Evolutionary conservation across 345 rosid genomes (phyloP).

Genomic region (Bruguiera parviflora): DNA sequence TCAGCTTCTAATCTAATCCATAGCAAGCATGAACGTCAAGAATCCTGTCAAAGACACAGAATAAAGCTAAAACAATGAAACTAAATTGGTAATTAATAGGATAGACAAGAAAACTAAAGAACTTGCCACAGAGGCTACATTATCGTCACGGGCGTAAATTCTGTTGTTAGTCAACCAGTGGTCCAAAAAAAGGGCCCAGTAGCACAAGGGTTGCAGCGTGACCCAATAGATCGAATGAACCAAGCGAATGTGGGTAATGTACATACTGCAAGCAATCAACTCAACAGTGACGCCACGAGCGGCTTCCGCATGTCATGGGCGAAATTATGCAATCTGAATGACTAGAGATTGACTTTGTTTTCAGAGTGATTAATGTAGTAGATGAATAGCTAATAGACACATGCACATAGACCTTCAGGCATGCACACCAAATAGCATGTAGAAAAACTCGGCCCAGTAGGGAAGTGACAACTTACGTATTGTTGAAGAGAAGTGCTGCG

Average conservation of each 20-base stretch:
- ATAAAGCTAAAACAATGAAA: background rate
- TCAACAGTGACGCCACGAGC: background rate
- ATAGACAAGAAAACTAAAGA: background rate
- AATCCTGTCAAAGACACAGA: background rate
- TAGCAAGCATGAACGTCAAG: background rate
- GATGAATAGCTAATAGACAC: background rate
- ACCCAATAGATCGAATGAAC: constrained; percentile 78
- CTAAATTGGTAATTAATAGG: background rate
- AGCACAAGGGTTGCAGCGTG: constrained; percentile 73
- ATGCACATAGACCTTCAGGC: background rate
- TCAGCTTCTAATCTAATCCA: background rate
- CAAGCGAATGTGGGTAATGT: constrained; percentile 73
- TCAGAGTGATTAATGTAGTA: background rate
- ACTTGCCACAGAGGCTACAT: constrained; percentile 58
- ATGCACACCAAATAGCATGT: background rate
- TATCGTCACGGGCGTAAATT: constrained; percentile 57
- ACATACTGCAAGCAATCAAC: constrained; percentile 58
- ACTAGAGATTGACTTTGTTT: background rate
- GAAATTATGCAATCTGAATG: background rate
- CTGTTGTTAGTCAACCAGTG: constrained; percentile 69
- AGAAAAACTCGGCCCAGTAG: background rate
- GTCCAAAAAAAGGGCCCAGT: constrained; percentile 82
- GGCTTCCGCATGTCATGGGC: background rate
- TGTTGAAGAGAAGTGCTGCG: constrained; percentile 98
- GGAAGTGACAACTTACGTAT: constrained; percentile 55